These are phyloP conservation scores for Termitomyces sp. DNA, from an alignment of 768 basidiomycete species.

Conservation along the genomic window DNA sequence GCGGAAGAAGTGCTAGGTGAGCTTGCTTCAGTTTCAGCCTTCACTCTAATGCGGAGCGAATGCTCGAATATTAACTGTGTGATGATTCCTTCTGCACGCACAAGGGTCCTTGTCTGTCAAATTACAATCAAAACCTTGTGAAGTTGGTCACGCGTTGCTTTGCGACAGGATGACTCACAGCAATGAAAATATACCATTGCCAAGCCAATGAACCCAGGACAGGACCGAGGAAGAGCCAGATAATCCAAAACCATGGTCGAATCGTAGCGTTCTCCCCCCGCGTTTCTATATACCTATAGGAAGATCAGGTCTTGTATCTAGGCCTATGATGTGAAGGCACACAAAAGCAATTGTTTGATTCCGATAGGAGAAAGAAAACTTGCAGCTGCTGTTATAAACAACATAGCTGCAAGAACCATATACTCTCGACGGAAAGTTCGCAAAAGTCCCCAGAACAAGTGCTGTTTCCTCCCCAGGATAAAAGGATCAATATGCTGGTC, in stretches of 20 bases:
- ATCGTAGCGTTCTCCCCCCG: conserved; percentile 41
- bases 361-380: conserved; percentile 34
- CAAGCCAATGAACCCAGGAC: conserved; percentile 34
- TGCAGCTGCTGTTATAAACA: conserved; percentile 21
- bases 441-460: conserved; percentile 44
- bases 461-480: conserved; percentile 31
- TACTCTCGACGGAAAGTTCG: conserved; percentile 32
- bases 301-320: background rate
- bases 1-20: conserved; percentile 5
- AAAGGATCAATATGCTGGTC: conserved; percentile 34
- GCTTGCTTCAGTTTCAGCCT: conserved; percentile 29
- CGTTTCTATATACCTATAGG: conserved; percentile 53
- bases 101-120: conserved; percentile 38
- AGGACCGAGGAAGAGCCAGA: conserved; percentile 44
- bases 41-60: conserved; percentile 57
- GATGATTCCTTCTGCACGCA: conserved; percentile 42
- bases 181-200: conserved; percentile 50
- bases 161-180: conserved; percentile 23
- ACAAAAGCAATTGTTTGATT: conserved; percentile 38
- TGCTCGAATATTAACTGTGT: conserved; percentile 40
- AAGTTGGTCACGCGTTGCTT: too few species aligned
- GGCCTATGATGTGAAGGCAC: conserved; percentile 1
- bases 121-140: background rate
- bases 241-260: conserved; percentile 70
- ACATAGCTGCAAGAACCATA: conserved; percentile 20